These are phyloP conservation scores for Fusarium siculi DNA, from an alignment of 2,329 filamentous ascomycete genomes.

Conservation along the genomic window DNA sequence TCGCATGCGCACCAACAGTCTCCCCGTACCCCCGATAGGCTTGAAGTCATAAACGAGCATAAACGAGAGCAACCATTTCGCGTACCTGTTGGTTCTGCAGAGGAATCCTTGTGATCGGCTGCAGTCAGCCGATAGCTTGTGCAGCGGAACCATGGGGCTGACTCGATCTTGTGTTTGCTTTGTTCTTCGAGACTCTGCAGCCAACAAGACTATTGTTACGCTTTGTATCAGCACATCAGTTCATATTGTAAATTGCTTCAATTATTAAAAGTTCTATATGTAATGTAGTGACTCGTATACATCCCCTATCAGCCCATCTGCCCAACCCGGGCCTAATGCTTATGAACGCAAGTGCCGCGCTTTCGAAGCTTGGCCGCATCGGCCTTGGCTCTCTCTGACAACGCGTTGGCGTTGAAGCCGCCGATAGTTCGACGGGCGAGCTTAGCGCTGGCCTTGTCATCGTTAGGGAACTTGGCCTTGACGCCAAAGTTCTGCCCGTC, in stretches of 20 bases:
- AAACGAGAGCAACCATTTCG: neutral
- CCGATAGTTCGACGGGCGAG: conserved; percentile 33
- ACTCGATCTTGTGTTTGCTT: neutral
- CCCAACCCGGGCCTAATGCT: conserved; percentile 9
- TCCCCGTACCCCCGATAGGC: neutral
- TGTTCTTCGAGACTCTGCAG: neutral
- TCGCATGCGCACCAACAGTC: neutral
- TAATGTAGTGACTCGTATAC: neutral
- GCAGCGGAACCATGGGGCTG: neutral
- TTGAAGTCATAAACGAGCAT: neutral
- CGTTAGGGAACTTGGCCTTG: conserved; percentile 41
- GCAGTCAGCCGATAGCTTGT: neutral
- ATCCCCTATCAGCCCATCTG: neutral
- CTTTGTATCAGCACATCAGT: neutral
- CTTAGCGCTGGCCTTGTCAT: conserved; percentile 22
- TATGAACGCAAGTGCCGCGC: conserved; percentile 33
- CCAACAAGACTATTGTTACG: neutral
- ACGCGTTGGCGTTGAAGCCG: conserved; percentile 24
- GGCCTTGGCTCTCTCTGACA: conserved; percentile 18
- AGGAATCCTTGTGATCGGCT: neutral
- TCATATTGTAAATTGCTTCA: neutral
- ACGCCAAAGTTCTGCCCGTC: conserved; percentile 39
- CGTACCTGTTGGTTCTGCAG: neutral
- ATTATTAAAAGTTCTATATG: neutral
- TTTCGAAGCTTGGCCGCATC: conserved; percentile 29